Evolutionary conservation across 2,329 filamentous ascomycete genomes (phyloP).

Genomic region (Claviceps humidiphila): DNA sequence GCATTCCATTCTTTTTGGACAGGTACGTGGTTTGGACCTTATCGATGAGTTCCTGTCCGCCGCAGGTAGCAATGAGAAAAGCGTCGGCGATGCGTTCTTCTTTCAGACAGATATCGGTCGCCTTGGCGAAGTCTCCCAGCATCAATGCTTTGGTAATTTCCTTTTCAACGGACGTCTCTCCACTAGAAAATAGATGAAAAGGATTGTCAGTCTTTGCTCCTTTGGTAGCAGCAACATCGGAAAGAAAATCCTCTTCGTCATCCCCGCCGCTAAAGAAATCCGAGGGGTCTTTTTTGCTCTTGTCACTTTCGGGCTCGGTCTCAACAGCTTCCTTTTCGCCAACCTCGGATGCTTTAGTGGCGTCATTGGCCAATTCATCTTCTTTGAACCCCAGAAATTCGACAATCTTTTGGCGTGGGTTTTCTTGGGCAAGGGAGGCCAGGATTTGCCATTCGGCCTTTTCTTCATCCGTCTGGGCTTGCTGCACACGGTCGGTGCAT

Average conservation of each 20-base stretch:
- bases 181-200: conserved; percentile 75
- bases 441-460: conserved; percentile 95
- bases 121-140: conserved; percentile 80
- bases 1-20: conserved; percentile 64
- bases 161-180: conserved; percentile 75
- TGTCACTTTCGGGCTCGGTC: conserved; percentile 19
- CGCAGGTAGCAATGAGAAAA: conserved; percentile 95
- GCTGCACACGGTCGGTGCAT: conserved; percentile 64
- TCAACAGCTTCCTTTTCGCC: conserved; percentile 15
- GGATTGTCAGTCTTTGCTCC: conserved; percentile 87
- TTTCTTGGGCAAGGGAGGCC: conserved; percentile 71
- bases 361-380: conserved; percentile 38
- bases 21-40: conserved; percentile 90
- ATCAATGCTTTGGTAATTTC: conserved; percentile 78
- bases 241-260: conserved; percentile 74
- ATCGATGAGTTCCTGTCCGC: conserved; percentile 82
- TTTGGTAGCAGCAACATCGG: conserved; percentile 74
- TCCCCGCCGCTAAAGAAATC: conserved; percentile 61
- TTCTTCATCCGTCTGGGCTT: conserved; percentile 74
- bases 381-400: conserved; percentile 82
- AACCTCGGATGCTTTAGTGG: conserved; percentile 17
- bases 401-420: conserved; percentile 73
- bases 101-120: conserved; percentile 75
- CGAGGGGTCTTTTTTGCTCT: conserved; percentile 49
- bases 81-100: conserved; percentile 89